phyloP scores from a whole-genome alignment of 2,329 filamentous ascomycete genomes.

The Xylaria sp. region DNA sequence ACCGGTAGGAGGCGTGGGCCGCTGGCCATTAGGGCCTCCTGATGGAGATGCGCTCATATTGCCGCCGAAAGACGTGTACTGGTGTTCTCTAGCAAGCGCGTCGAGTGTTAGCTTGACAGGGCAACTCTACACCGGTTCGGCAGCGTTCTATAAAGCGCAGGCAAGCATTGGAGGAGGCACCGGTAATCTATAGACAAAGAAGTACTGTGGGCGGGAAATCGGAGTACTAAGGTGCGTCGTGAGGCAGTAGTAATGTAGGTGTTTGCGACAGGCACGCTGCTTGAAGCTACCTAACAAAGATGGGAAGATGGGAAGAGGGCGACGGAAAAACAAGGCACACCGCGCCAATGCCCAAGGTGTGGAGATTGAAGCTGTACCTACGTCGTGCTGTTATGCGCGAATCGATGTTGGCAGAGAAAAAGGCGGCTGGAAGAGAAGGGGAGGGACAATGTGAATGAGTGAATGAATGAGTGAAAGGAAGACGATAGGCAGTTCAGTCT shows the following conservation, averaged over 20 bases:
- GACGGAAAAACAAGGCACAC: slow-evolving; percentile 6
- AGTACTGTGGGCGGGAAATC: not conserved
- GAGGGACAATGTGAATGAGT: slow-evolving; percentile 1
- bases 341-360: not conserved
- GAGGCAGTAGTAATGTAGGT: not conserved
- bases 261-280: not conserved
- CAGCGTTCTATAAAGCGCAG: slow-evolving; percentile 22
- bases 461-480: slow-evolving; percentile 16
- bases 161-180: slow-evolving; percentile 31
- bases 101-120: slow-evolving; percentile 9
- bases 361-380: not conserved
- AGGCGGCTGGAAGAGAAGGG: not conserved
- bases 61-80: slow-evolving; percentile 17
- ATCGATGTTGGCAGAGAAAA: slow-evolving; percentile 5
- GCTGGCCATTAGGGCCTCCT: slow-evolving; percentile 59
- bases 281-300: too few relatives aligned
- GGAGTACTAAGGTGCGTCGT: not conserved
- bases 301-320: not conserved
- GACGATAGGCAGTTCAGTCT: not conserved
- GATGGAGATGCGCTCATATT: slow-evolving; percentile 57
- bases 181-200: not conserved
- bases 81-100: slow-evolving; percentile 11
- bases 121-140: slow-evolving; percentile 23
- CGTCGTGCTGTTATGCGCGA: not conserved
- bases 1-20: slow-evolving; percentile 59